These are phyloP conservation scores for Taphrina wiesneri DNA, from an alignment of 1,139 yeast species.

Conservation along the genomic window DNA sequence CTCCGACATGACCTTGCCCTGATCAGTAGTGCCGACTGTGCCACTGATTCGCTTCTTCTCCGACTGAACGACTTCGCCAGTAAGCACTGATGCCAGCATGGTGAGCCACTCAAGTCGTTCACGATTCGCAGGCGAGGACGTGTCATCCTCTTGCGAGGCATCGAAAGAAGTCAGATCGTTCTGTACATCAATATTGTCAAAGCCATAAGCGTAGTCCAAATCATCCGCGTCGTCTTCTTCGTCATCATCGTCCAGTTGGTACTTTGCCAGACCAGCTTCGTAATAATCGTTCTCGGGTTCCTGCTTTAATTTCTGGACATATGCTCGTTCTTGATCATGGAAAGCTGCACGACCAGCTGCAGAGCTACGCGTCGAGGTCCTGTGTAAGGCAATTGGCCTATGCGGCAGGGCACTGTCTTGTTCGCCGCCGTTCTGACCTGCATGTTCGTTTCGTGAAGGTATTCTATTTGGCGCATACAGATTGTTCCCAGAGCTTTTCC, in stretches of 20 bases:
- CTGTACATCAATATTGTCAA: conserved; percentile 31
- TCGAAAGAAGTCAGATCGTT: conserved; percentile 6
- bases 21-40: conserved; percentile 47
- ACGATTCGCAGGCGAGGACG: conserved; percentile 27
- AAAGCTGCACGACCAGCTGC: conserved; percentile 43
- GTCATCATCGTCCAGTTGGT: conserved; percentile 35
- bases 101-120: conserved; percentile 96
- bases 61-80: conserved; percentile 89
- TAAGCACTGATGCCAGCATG: conserved; percentile 83
- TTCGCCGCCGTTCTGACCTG: not conserved
- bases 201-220: conserved; percentile 38
- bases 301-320: conserved; percentile 63
- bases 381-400: conserved; percentile 13
- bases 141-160: conserved; percentile 6
- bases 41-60: conserved; percentile 65
- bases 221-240: conserved; percentile 35
- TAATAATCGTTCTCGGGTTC: conserved; percentile 62
- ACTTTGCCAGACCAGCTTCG: conserved; percentile 41
- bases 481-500: conserved; percentile 14
- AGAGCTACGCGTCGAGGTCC: conserved; percentile 20
- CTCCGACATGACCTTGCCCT: conserved; percentile 54
- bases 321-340: conserved; percentile 66
- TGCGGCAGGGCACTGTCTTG: not conserved
- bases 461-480: conserved; percentile 22
- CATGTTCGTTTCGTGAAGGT: conserved; percentile 2